Conservation (phyloP, 306 rosid species). For the Cucurbita maxima region DNA sequence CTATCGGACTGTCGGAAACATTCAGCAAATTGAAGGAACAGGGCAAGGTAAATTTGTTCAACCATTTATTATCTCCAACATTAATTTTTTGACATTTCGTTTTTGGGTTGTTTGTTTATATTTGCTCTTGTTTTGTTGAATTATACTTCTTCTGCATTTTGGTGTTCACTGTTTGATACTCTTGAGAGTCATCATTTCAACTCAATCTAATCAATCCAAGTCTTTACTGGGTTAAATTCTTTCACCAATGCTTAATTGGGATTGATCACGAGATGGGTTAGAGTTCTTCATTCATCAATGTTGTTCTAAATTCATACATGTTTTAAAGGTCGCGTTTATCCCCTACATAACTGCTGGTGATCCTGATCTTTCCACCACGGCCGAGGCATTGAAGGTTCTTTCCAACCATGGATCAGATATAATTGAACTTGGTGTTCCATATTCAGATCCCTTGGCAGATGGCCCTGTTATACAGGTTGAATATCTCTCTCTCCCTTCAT, state of each 20-base stretch:
- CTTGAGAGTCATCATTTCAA: background rate
- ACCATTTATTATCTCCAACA: background rate
- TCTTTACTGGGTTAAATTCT: background rate
- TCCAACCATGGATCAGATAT: constrained; percentile 80
- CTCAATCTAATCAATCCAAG: background rate
- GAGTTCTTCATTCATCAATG: background rate
- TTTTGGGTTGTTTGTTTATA: background rate
- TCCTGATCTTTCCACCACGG: constrained; percentile 86
- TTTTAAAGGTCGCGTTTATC: constrained; percentile 70
- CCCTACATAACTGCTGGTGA: constrained; percentile 94
- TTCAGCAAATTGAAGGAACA: constrained; percentile 43
- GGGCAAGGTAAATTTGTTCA: constrained; percentile 41
- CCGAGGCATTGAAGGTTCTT: constrained; percentile 80
- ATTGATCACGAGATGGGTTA: background rate
- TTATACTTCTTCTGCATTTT: background rate
- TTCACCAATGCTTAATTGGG: background rate
- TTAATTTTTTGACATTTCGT: background rate
- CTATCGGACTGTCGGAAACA: constrained; percentile 60
- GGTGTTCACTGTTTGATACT: background rate
- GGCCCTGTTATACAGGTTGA: constrained; percentile 97
- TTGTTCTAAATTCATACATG: constrained; percentile 11
- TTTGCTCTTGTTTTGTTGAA: background rate
- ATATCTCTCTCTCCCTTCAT: constrained; percentile 19
- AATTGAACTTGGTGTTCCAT: constrained; percentile 84
- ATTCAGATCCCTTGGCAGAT: constrained; percentile 95